These are phyloP conservation scores for Bifiguratus adelaidae DNA, from an alignment of 192 early-diverging fungal genomes.

Conservation along the genomic window DNA sequence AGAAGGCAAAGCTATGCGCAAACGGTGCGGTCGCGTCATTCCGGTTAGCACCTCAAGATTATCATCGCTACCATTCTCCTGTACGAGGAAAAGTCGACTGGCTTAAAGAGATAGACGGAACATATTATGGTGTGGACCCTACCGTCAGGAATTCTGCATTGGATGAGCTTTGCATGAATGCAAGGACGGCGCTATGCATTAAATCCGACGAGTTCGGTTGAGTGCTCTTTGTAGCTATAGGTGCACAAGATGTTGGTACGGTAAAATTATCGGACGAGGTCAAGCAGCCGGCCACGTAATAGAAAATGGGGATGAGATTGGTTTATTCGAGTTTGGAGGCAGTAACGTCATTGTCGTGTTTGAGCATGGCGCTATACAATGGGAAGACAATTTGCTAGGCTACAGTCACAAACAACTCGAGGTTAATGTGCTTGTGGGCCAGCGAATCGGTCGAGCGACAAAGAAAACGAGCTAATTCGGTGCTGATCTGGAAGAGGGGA, in stretches of 20 bases:
- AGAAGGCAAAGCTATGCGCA: conserved; percentile 30
- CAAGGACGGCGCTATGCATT: conserved; percentile 36
- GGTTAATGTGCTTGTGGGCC: conserved; percentile 38
- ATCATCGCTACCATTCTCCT: conserved; percentile 64
- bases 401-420: conserved; percentile 45
- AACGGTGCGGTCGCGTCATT: conserved; percentile 55
- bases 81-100: conserved; percentile 36
- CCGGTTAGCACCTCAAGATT: conserved; percentile 75
- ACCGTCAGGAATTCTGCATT: conserved; percentile 45
- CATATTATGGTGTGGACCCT: conserved; percentile 62
- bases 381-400: conserved; percentile 50
- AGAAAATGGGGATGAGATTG: conserved; percentile 59
- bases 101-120: conserved; percentile 34
- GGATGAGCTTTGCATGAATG: conserved; percentile 60
- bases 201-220: conserved; percentile 34
- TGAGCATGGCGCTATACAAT: conserved; percentile 42
- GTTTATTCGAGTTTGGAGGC: conserved; percentile 71
- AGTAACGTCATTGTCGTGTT: conserved; percentile 60
- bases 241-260: conserved; percentile 59
- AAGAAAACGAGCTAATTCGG: no score
- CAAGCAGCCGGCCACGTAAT: conserved; percentile 33
- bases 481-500: no score
- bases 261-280: conserved; percentile 37
- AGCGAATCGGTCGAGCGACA: conserved; percentile 19
- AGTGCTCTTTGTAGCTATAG: conserved; percentile 46